These are phyloP conservation scores for Epichloe scottii DNA, from an alignment of 2,329 filamentous ascomycete genomes.

Conservation along the genomic window DNA sequence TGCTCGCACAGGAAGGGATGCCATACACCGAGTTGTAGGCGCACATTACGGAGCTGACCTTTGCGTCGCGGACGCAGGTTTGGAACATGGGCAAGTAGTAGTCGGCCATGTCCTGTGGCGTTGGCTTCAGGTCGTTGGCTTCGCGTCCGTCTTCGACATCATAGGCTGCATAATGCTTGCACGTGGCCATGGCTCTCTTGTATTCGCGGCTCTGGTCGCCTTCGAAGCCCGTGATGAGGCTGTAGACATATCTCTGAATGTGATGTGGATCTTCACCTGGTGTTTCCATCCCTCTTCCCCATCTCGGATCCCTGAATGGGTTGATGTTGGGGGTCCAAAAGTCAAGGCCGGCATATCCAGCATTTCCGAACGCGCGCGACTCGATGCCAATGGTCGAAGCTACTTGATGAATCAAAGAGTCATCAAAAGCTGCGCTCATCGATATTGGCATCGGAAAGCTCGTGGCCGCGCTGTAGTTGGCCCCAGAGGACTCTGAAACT, in stretches of 20 bases:
- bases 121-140: slow-evolving; percentile 43
- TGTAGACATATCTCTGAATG: slow-evolving; percentile 34
- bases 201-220: slow-evolving; percentile 10
- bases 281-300: slow-evolving; percentile 49
- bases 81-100: slow-evolving; percentile 58
- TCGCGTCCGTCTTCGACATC: slow-evolving; percentile 40
- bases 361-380: slow-evolving; percentile 53
- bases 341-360: slow-evolving; percentile 39
- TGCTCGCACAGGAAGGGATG: slow-evolving; percentile 49
- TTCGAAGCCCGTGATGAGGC: slow-evolving; percentile 26
- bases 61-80: slow-evolving; percentile 45
- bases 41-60: slow-evolving; percentile 48
- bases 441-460: slow-evolving; percentile 54
- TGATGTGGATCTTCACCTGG: slow-evolving; percentile 44
- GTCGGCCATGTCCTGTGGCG: slow-evolving; percentile 50
- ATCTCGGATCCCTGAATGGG: slow-evolving; percentile 48
- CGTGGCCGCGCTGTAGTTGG: slow-evolving; percentile 43
- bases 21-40: slow-evolving; percentile 55
- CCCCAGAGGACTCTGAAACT: slow-evolving; percentile 12
- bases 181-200: slow-evolving; percentile 37
- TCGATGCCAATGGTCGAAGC: slow-evolving; percentile 45
- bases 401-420: slow-evolving; percentile 44
- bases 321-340: slow-evolving; percentile 60
- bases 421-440: slow-evolving; percentile 51
- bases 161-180: slow-evolving; percentile 48